A percentile compares a stretch with the other conserved stretches of the same genome.
phyloP scores from a whole-genome alignment of 2,329 filamentous ascomycete species.

The Pleurostoma richardsiae region DNA sequence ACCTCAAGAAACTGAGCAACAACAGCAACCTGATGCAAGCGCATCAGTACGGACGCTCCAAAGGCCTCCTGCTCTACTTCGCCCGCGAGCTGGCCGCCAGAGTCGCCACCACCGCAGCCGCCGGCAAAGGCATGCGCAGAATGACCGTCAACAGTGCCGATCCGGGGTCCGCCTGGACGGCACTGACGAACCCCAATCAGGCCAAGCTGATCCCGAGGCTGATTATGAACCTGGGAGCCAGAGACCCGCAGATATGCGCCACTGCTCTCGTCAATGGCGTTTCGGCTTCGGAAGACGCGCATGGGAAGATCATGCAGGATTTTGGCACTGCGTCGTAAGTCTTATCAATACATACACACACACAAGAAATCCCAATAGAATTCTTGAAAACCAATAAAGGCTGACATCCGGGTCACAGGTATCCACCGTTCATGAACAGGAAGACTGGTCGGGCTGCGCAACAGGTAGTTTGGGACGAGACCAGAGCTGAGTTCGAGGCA shows the following conservation, averaged over 20 bases:
- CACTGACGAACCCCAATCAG: slow-evolving; percentile 28
- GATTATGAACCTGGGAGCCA: slow-evolving; percentile 30
- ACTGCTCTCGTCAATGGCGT: slow-evolving; percentile 30
- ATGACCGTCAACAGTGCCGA: slow-evolving; percentile 32
- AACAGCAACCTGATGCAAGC: slow-evolving; percentile 29
- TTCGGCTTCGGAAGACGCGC: slow-evolving; percentile 19
- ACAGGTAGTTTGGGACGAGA: slow-evolving; percentile 19
- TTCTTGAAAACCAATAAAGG: neutral
- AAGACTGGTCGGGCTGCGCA: slow-evolving; percentile 16
- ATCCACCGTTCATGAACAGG: slow-evolving; percentile 29
- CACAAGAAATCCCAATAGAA: neutral
- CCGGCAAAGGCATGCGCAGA: slow-evolving; percentile 13
- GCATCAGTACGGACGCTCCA: slow-evolving; percentile 31
- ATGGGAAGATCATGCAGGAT: slow-evolving; percentile 31
- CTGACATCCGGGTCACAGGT: slow-evolving; percentile 13
- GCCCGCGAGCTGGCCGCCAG: slow-evolving; percentile 26
- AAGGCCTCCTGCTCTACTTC: slow-evolving; percentile 29
- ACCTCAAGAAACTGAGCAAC: slow-evolving; percentile 27
- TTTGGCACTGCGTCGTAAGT: slow-evolving; percentile 27
- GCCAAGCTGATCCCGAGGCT: slow-evolving; percentile 26
- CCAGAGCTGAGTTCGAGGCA: slow-evolving; percentile 15
- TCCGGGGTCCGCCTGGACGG: slow-evolving; percentile 30
- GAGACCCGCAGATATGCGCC: slow-evolving; percentile 28
- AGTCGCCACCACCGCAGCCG: slow-evolving; percentile 12
- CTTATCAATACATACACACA: neutral